Evolutionary conservation across 495 filamentous ascomycete species (phyloP), one percentile per base, ranked within the genome.

Genomic region (Chlorociboria aeruginascens): DNA sequence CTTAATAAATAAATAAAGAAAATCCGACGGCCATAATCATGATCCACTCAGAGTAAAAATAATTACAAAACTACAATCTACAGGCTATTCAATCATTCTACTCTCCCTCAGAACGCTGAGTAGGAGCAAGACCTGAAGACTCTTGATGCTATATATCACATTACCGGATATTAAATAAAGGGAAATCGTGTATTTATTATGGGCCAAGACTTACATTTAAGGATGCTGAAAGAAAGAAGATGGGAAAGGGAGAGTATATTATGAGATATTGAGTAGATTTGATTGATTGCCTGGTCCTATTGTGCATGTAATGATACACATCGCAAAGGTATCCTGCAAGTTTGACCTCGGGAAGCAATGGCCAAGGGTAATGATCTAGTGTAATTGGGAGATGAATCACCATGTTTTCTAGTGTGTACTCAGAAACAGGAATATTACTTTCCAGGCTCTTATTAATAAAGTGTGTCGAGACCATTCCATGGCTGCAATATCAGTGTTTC

Each of bases 141-240:
- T 64, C 31, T 40, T 69, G 9, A 61, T 81, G 20, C 66, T 66
- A 8, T 79, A 78, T 51, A 64, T 54, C 3, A 59, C 77, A 17
- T 51, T 77, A 7, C 54, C 67, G 55, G 65, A 77, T 47, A 73
- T 80, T 20, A 53, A 56, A 38, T 54, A 73, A 73, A 10, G 71
- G 78, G 53, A 75, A 79, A 54, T 55, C 78, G 7, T 76, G 72
- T 52, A 78, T 80, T 46, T 71, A 67, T 6, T 78, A 78, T 52
- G 76, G 76, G 14, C 48, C 57, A 16, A 58, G 57, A 20, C 61
- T 80, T 44, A 74, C 71, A 34, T 81, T 79, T 52, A 57, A 57
- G 32, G 74, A 81, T 56, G 62, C 61, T 11, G 71, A 74, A 33
- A 54, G n/a, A 8, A 1, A 8, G 17, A 10, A 16, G 43, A 43